Percentiles rank a stretch among this genome's conserved stretches.
phyloP scores from a whole-genome alignment of 805 yeast species.

The Sugiyamaella smithiae region DNA sequence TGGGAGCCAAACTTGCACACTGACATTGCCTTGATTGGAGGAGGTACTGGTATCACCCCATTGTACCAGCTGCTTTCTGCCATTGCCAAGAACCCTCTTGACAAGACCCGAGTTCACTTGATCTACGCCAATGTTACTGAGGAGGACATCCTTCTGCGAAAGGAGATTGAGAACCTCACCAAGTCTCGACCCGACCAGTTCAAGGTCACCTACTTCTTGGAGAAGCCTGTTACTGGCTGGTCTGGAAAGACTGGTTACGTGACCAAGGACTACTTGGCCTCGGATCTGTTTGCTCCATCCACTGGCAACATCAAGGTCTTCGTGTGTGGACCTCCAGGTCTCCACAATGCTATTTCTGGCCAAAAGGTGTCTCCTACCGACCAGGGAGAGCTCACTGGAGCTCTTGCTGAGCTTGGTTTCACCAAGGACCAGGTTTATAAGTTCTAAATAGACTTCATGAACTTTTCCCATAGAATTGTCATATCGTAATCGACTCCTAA shows the following conservation, averaged over 20 bases:
- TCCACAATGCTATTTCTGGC: slow-evolving; percentile 87
- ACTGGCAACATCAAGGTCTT: slow-evolving; percentile 69
- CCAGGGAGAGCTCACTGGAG: slow-evolving; percentile 93
- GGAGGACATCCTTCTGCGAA: slow-evolving; percentile 76
- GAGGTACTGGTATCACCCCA: slow-evolving; percentile 97
- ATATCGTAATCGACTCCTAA: too few relatives aligned
- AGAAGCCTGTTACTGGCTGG: slow-evolving; percentile 50
- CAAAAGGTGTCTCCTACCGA: slow-evolving; percentile 78
- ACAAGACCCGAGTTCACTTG: slow-evolving; percentile 83
- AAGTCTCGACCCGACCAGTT: slow-evolving; percentile 73
- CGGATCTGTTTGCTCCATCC: slow-evolving; percentile 61
- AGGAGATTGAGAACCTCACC: slow-evolving; percentile 70
- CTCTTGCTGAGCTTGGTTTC: slow-evolving; percentile 84
- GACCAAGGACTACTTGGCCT: slow-evolving; percentile 64
- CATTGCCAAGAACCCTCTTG: slow-evolving; percentile 74
- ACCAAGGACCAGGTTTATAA: slow-evolving; percentile 84
- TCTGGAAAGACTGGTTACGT: slow-evolving; percentile 72
- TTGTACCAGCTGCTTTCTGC: slow-evolving; percentile 81
- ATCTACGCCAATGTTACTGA: slow-evolving; percentile 76
- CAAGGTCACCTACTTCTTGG: slow-evolving; percentile 74
- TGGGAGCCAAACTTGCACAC: slow-evolving; percentile 85
- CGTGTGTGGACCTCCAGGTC: slow-evolving; percentile 94
- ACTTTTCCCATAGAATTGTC: too few relatives aligned
- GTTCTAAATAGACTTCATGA: slow-evolving; percentile 48
- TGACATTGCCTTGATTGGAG: slow-evolving; percentile 81